These are phyloP conservation scores for Sporopachydermia lactativora DNA, from an alignment of 805 yeast genomes.

Conservation along the genomic window DNA sequence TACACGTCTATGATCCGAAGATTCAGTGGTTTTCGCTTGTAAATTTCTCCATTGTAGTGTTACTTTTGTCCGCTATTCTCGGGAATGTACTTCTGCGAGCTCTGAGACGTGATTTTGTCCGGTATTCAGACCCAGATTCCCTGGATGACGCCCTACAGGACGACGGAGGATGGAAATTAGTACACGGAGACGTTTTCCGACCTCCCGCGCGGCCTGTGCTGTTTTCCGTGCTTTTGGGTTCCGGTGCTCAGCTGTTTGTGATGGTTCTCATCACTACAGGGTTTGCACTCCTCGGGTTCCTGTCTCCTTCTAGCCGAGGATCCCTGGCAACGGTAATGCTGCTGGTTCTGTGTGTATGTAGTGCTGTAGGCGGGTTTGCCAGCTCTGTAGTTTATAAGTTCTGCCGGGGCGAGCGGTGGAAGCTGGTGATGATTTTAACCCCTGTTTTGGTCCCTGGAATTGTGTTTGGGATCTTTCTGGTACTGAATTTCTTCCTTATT, in stretches of 20 bases:
- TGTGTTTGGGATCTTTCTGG: constrained; percentile 46
- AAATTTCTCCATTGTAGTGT: constrained; percentile 71
- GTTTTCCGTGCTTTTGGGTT: constrained; percentile 71
- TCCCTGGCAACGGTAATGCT: constrained; percentile 84
- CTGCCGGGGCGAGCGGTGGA: constrained; percentile 89
- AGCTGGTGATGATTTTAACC: constrained; percentile 65
- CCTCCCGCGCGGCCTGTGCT: constrained; percentile 59
- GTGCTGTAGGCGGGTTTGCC: constrained; percentile 75
- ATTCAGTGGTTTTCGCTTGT: constrained; percentile 93
- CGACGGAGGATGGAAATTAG: constrained; percentile 94
- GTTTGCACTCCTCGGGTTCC: constrained; percentile 77
- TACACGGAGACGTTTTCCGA: constrained; percentile 91
- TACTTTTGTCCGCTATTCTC: constrained; percentile 63
- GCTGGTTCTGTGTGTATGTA: constrained; percentile 65
- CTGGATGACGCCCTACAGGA: constrained; percentile 74
- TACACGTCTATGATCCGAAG: constrained; percentile 82
- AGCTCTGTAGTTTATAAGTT: constrained; percentile 77
- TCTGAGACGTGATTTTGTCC: constrained; percentile 69
- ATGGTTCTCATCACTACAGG: constrained; percentile 62
- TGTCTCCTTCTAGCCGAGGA: constrained; percentile 93
- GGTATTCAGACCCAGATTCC: constrained; percentile 79
- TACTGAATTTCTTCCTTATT: constrained; percentile 72
- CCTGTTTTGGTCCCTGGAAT: constrained; percentile 79
- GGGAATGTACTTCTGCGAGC: constrained; percentile 69
- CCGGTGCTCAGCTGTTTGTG: constrained; percentile 72